phyloP scores from a whole-genome alignment of 2,329 filamentous ascomycete genomes.

The Botrytis hyacinthi region DNA sequence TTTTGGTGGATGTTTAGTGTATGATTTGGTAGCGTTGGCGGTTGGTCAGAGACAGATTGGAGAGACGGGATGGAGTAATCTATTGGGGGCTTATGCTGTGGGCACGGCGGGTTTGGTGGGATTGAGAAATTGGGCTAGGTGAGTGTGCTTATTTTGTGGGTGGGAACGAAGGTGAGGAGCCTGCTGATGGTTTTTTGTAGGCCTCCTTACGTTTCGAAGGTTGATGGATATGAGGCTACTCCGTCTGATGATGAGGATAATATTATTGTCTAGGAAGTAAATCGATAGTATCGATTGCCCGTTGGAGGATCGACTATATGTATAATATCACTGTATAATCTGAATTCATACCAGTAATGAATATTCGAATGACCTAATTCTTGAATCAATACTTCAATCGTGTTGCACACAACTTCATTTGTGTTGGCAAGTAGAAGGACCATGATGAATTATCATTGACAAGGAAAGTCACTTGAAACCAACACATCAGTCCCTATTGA shows the following conservation, averaged over 20 bases:
- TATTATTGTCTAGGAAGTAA: not conserved
- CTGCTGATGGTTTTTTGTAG: conserved; percentile 26
- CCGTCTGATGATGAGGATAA: conserved; percentile 24
- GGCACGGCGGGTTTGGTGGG: conserved; percentile 43
- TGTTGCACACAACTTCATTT: not conserved
- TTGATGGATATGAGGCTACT: conserved; percentile 27
- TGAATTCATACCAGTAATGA: not conserved
- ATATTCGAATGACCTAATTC: no score
- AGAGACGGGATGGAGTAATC: conserved; percentile 47
- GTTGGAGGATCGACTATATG: not conserved
- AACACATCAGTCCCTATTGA: not conserved
- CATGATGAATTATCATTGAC: not conserved
- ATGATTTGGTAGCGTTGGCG: conserved; percentile 54
- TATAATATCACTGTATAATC: not conserved
- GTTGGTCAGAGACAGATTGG: conserved; percentile 51
- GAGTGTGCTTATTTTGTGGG: conserved; percentile 34
- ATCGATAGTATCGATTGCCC: no score
- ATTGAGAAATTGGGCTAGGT: conserved; percentile 52
- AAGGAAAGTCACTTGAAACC: not conserved
- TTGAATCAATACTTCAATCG: not conserved
- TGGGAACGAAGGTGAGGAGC: no score
- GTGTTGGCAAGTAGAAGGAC: not conserved
- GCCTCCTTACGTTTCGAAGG: conserved; percentile 28
- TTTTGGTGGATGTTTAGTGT: conserved; percentile 57
- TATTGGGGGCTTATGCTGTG: conserved; percentile 50